Conservation (phyloP, 2,329 filamentous ascomycete genomes). For the Amylocarpus encephaloides region DNA sequence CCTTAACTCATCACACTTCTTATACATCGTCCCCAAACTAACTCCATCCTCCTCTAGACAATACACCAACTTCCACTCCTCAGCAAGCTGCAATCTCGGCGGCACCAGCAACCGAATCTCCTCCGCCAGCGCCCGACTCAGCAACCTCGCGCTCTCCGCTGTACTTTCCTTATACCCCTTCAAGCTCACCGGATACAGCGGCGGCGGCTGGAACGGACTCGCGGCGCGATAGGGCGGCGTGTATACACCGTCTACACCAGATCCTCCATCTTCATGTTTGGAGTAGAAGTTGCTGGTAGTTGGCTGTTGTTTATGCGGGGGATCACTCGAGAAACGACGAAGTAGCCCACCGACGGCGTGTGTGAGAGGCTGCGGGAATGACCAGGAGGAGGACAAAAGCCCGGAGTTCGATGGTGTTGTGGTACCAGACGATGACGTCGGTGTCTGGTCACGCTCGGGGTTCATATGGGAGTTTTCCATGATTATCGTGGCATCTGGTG, state of each 20-base stretch:
- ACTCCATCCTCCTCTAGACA: conserved; percentile 89
- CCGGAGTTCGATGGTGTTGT: conserved; percentile 6
- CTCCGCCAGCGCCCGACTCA: conserved; percentile 72
- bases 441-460: conserved; percentile 1
- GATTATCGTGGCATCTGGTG: neutral
- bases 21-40: conserved; percentile 78
- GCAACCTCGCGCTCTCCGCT: conserved; percentile 52
- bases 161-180: conserved; percentile 59
- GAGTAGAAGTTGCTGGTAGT: neutral
- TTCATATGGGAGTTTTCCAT: neutral
- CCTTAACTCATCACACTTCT: conserved; percentile 62
- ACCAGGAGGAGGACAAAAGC: conserved; percentile 39
- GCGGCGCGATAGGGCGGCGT: conserved; percentile 45
- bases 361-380: conserved; percentile 38
- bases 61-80: conserved; percentile 82
- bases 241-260: conserved; percentile 25
- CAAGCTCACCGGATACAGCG: conserved; percentile 73
- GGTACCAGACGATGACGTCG: conserved; percentile 15
- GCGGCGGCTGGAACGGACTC: conserved; percentile 81
- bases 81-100: conserved; percentile 76
- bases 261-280: neutral
- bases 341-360: conserved; percentile 57
- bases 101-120: conserved; percentile 89
- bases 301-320: conserved; percentile 1
- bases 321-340: conserved; percentile 54